phyloP scores from a whole-genome alignment of 2,329 filamentous ascomycete species.

The Pezicula neosporulosa region DNA sequence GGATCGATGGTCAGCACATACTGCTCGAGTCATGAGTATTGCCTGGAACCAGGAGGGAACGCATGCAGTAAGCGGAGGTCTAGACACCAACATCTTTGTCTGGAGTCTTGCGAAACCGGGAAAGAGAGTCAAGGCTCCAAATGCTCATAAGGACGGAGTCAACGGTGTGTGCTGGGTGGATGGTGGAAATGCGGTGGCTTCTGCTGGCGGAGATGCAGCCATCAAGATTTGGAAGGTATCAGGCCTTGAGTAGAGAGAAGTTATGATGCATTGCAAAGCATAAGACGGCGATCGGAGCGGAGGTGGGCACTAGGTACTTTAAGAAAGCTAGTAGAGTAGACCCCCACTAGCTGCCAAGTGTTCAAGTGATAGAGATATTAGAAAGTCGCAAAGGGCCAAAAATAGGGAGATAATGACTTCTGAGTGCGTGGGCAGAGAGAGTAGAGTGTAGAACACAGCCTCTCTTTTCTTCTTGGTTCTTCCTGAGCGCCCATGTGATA shows the following conservation, averaged over 20 bases:
- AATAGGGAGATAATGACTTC: too few relatives aligned
- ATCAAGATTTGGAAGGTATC: constrained; percentile 83
- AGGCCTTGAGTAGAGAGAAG: constrained; percentile 41
- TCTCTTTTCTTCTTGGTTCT: too few relatives aligned
- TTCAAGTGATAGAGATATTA: too few relatives aligned
- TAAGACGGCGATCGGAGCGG: not conserved
- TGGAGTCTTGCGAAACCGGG: constrained; percentile 86
- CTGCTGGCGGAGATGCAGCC: constrained; percentile 80
- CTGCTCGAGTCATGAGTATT: constrained; percentile 62
- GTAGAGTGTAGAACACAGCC: too few relatives aligned
- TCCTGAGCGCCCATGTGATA: too few relatives aligned
- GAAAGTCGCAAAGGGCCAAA: too few relatives aligned
- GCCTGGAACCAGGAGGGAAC: constrained; percentile 77
- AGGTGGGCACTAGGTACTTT: not conserved
- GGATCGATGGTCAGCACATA: constrained; percentile 74
- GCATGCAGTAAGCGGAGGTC: constrained; percentile 76
- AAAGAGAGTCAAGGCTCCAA: constrained; percentile 76
- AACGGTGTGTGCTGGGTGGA: constrained; percentile 81
- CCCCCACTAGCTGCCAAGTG: too few relatives aligned
- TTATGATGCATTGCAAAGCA: not conserved
- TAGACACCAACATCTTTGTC: constrained; percentile 90
- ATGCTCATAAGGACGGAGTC: constrained; percentile 95
- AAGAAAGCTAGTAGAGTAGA: too few relatives aligned
- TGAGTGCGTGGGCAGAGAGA: too few relatives aligned
- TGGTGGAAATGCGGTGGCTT: constrained; percentile 65